These are phyloP conservation scores for Trichosanthes cucumerina DNA, from an alignment of 306 rosid genomes.

Conservation along the genomic window DNA sequence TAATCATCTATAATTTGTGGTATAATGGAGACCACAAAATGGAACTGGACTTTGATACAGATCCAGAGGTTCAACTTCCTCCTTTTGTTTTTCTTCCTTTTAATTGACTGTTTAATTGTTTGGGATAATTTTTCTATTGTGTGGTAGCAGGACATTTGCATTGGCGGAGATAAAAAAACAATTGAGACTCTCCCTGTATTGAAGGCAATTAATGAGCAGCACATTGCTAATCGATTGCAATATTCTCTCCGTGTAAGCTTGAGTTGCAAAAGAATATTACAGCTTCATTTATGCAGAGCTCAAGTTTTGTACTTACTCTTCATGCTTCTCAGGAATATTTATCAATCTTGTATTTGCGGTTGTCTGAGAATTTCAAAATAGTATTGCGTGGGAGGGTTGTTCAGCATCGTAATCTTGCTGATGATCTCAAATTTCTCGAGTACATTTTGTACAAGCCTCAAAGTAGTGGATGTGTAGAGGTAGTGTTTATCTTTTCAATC, in stretches of 20 bases:
- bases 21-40: slow-evolving; percentile 43
- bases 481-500: slow-evolving; percentile 21
- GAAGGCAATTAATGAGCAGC: slow-evolving; percentile 48
- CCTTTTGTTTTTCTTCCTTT: not conserved
- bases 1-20: slow-evolving; percentile 84
- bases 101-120: not conserved
- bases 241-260: slow-evolving; percentile 74
- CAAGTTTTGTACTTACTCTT: slow-evolving; percentile 17
- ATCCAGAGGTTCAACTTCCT: slow-evolving; percentile 44
- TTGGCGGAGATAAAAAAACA: slow-evolving; percentile 47
- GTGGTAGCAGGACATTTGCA: slow-evolving; percentile 63
- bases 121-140: not conserved
- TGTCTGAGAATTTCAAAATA: slow-evolving; percentile 49
- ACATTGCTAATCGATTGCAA: slow-evolving; percentile 56
- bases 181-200: slow-evolving; percentile 14
- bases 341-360: slow-evolving; percentile 83
- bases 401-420: slow-evolving; percentile 60
- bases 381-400: slow-evolving; percentile 65
- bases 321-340: slow-evolving; percentile 50
- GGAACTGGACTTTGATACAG: slow-evolving; percentile 66
- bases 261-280: not conserved
- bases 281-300: not conserved
- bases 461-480: slow-evolving; percentile 49
- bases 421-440: slow-evolving; percentile 59
- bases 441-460: slow-evolving; percentile 61